Evolutionary conservation across 176 grass and related monocot genomes (phyloP), one percentile per base, ranked within the genome.

Genomic region (Avena insularis): DNA sequence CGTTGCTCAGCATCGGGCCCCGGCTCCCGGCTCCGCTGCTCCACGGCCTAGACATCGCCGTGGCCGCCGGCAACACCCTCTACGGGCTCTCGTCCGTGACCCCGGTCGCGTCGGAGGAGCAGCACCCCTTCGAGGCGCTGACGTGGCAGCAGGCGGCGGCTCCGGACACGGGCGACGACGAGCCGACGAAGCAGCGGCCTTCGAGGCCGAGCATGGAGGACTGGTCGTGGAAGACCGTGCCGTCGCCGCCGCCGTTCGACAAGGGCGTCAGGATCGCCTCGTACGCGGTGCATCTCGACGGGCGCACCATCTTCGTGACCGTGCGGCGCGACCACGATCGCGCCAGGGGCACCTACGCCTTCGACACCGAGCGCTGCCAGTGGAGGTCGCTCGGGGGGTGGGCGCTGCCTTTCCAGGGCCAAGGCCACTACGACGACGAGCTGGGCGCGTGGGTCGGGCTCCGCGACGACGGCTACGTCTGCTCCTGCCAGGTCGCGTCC

Each of bases 261-360:
- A 12, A 4, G 7, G 10, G 17, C 47, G 31, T 78, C 7, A 0
- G 6, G 8, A 62, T 85, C 60, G 13, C 13, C 7, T 62, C 31
- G 13, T 29, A 78, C 83, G 74, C 74, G 2, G 9, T 86, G 29
- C 83, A 85, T 61, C 60, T 74, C 19, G 83, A 78, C 83, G 48
- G 60, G 19, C 31, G 48, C 74, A 78, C 74, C 84, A 29, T 86
- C 74, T 78, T 78, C 49, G 61, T 86, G 48, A 68, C 84, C 2
- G 60, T 48, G n/a, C 9, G 27, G 40, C 8, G 19, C 1, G 31
- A 17, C 25, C 3, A 11, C 31, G 48, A 40, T 13, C 9, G 15
- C 38, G 38, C 3, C 3, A 38, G 2, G 58, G 19, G 46, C 13
- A 78, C 61, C 7, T 54, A 19, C 61, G 19, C 31, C 33, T 86